Conservation (phyloP, 2,329 filamentous ascomycete species). For the Colletotrichum navitas region DNA sequence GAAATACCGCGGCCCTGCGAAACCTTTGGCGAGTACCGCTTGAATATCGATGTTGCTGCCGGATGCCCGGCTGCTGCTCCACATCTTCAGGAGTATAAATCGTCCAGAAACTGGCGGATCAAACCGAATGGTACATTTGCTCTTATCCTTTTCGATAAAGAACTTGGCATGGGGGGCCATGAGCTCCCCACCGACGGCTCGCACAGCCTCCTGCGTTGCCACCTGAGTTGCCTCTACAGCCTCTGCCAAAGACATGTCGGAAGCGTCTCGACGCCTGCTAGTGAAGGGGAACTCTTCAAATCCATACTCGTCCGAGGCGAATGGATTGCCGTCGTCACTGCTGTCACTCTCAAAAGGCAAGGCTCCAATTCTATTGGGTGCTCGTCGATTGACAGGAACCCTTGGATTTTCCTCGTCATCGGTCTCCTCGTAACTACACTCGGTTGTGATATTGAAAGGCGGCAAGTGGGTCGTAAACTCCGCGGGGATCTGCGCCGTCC, state of each 20-base stretch:
- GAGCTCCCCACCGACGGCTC: conserved; percentile 69
- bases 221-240: conserved; percentile 62
- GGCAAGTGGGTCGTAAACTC: conserved; percentile 64
- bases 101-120: conserved; percentile 84
- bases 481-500: conserved; percentile 67
- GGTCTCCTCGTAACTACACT: conserved; percentile 71
- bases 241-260: conserved; percentile 52
- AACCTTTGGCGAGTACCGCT: conserved; percentile 85
- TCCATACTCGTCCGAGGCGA: conserved; percentile 50
- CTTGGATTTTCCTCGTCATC: conserved; percentile 50
- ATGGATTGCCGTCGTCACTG: conserved; percentile 52
- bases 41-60: conserved; percentile 87
- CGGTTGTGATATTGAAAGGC: conserved; percentile 68
- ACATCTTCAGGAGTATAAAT: conserved; percentile 90
- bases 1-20: conserved; percentile 87
- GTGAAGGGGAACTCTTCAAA: conserved; percentile 48
- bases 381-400: conserved; percentile 51
- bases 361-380: conserved; percentile 66
- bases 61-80: conserved; percentile 79
- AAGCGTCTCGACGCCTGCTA: conserved; percentile 44
- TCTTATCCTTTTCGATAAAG: conserved; percentile 84
- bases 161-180: conserved; percentile 84
- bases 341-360: conserved; percentile 67
- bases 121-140: conserved; percentile 88
- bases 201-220: conserved; percentile 68